phyloP scores from a whole-genome alignment of 805 yeast genomes.

The Jamesozyma piceae region DNA sequence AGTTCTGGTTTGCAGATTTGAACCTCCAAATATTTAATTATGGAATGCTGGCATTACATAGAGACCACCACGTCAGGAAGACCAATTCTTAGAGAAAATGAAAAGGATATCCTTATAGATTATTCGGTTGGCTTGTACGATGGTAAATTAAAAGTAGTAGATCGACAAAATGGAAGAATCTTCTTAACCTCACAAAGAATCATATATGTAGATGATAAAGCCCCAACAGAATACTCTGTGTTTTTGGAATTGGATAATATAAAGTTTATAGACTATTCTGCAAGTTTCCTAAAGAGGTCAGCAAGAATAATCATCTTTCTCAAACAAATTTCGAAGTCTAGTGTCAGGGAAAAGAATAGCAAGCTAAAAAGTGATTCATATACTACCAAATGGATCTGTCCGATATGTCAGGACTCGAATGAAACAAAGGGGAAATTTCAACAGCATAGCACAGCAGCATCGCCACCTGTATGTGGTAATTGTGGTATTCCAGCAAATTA shows the following conservation, averaged over 20 bases:
- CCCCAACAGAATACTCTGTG: slow-evolving; percentile 37
- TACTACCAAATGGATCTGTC: slow-evolving; percentile 59
- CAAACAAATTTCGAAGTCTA: slow-evolving; percentile 9
- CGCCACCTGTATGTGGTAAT: slow-evolving; percentile 41
- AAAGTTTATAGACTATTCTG: slow-evolving; percentile 32
- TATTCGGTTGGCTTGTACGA: slow-evolving; percentile 67
- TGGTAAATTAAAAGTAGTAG: slow-evolving; percentile 53
- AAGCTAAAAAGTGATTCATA: background rate
- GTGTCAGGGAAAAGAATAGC: background rate
- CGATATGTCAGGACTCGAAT: slow-evolving; percentile 47
- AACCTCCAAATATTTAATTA: too few species aligned
- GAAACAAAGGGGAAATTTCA: slow-evolving; percentile 3
- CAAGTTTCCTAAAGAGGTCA: slow-evolving; percentile 63
- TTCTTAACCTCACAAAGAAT: slow-evolving; percentile 69
- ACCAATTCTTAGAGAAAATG: slow-evolving; percentile 36
- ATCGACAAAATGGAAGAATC: slow-evolving; percentile 65
- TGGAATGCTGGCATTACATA: slow-evolving; percentile 31
- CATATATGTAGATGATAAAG: slow-evolving; percentile 55
- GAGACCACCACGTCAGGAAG: slow-evolving; percentile 33
- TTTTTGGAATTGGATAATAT: slow-evolving; percentile 39
- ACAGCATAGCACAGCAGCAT: slow-evolving; percentile 1
- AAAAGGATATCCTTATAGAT: slow-evolving; percentile 44
- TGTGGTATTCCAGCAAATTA: slow-evolving; percentile 51
- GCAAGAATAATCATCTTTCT: slow-evolving; percentile 57
- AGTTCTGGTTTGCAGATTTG: too few species aligned